phyloP scores from a whole-genome alignment of 1,284 basidiomycete genomes.

The Ceratorhiza oryzae-sativae region DNA sequence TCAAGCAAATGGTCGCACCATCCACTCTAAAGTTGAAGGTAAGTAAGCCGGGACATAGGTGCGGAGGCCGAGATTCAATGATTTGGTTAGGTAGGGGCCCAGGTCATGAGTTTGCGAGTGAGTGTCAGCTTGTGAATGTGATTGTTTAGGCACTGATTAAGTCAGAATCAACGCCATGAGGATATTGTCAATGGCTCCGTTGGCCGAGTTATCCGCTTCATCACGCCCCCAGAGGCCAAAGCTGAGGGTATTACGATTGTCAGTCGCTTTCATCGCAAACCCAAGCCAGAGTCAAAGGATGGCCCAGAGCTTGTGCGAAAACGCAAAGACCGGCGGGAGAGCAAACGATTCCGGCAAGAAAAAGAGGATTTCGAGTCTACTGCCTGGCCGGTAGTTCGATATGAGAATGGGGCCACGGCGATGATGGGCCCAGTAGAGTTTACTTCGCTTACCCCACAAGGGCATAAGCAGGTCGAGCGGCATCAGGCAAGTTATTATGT shows the following conservation, averaged over 20 bases:
- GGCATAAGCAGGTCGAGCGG: slow-evolving; percentile 44
- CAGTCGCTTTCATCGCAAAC: neutral
- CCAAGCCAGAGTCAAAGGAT: neutral
- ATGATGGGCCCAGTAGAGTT: slow-evolving; percentile 43
- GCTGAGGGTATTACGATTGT: neutral
- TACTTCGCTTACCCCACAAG: slow-evolving; percentile 44
- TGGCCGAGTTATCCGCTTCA: slow-evolving; percentile 39
- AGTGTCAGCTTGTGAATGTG: neutral
- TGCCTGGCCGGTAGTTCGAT: slow-evolving; percentile 41
- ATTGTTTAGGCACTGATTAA: neutral
- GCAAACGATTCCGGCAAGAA: neutral
- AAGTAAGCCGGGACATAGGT: neutral
- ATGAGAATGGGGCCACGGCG: slow-evolving; percentile 21
- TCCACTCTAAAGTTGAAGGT: slow-evolving; percentile 13
- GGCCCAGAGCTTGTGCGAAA: too few species aligned
- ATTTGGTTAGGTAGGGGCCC: slow-evolving; percentile 36
- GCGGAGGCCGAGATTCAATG: neutral
- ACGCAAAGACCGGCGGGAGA: neutral
- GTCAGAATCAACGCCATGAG: neutral
- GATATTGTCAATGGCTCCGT: slow-evolving; percentile 41
- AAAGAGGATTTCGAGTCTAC: neutral
- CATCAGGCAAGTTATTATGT: slow-evolving; percentile 42
- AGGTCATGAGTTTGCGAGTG: slow-evolving; percentile 42
- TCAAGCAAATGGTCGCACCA: slow-evolving; percentile 48
- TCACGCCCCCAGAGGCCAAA: neutral